Evolutionary conservation across 495 filamentous ascomycete genomes (phyloP).

Genomic region (Lepidopterella palustris): DNA sequence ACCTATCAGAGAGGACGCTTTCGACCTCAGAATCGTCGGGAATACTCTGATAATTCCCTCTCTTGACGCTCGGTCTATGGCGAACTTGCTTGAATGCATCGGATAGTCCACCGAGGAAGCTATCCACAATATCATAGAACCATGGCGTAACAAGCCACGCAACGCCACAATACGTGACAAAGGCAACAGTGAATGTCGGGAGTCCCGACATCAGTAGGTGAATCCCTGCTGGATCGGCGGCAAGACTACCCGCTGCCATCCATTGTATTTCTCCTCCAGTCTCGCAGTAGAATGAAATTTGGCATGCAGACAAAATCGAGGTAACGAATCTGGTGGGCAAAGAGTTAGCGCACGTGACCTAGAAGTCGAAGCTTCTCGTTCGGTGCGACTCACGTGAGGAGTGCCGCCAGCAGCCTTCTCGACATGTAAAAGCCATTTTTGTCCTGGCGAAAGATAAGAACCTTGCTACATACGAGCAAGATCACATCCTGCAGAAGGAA

Average conservation of each 20-base stretch:
- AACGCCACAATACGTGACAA: not conserved
- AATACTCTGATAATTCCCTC: not conserved
- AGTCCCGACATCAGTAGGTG: not conserved
- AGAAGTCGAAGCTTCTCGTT: too few species aligned
- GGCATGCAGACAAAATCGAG: not conserved
- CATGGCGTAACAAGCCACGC: not conserved
- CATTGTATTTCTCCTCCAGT: conserved; percentile 1
- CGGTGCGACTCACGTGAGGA: not conserved
- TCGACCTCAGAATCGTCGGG: not conserved
- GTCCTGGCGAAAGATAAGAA: not conserved
- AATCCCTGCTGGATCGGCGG: not conserved
- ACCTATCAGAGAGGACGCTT: not conserved
- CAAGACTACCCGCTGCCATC: not conserved
- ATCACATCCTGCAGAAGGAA: not conserved
- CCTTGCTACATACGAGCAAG: not conserved
- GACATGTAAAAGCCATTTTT: not conserved
- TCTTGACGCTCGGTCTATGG: not conserved
- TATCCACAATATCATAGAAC: not conserved
- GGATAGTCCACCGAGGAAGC: not conserved
- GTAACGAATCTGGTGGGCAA: not conserved
- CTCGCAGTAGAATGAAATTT: not conserved
- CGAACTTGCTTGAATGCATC: not conserved
- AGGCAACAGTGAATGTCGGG: not conserved
- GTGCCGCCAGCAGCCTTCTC: not conserved
- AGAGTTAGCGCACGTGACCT: not conserved